phyloP scores from a whole-genome alignment of 2,329 filamentous ascomycete species.

The Ploettnerulaceae sp. region DNA sequence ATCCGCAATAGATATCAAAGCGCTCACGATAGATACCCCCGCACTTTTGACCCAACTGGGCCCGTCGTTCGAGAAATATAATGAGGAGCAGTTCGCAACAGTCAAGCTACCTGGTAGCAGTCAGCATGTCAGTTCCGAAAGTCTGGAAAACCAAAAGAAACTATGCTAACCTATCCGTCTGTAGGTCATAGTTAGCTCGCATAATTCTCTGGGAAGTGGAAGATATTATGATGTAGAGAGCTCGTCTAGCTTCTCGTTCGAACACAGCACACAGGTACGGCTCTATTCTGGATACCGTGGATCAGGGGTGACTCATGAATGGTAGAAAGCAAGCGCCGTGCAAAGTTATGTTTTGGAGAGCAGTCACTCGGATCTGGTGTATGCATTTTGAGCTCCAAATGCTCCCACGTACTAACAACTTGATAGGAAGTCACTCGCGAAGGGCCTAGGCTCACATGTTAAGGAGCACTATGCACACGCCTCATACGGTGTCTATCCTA shows the following conservation, averaged over 20 bases:
- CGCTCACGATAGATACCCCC: conserved; percentile 66
- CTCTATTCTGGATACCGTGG: background rate
- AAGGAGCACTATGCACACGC: conserved; percentile 84
- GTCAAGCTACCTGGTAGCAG: conserved; percentile 85
- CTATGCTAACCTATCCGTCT: conserved; percentile 18
- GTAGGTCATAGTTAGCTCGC: conserved; percentile 73
- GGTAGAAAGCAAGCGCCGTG: conserved; percentile 72
- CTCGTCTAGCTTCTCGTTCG: conserved; percentile 82
- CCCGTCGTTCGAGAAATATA: conserved; percentile 89
- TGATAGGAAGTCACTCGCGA: conserved; percentile 73
- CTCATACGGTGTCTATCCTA: conserved; percentile 77
- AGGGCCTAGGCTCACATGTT: conserved; percentile 69
- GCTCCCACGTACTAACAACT: background rate
- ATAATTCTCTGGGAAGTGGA: conserved; percentile 75
- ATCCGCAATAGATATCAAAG: conserved; percentile 71
- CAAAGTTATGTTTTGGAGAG: conserved; percentile 79
- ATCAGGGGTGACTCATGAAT: conserved; percentile 16
- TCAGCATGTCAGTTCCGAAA: conserved; percentile 54
- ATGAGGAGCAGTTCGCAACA: conserved; percentile 87
- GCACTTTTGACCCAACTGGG: conserved; percentile 65
- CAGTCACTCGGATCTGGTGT: conserved; percentile 74
- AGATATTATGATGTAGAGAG: conserved; percentile 89
- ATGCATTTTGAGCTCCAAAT: conserved; percentile 35
- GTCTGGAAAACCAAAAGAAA: background rate
- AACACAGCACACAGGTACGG: conserved; percentile 71